Percentiles rank a stretch among this genome's conserved stretches.
Conservation (phyloP, 805 yeast species). For the Alloascoidea hylecoeti region DNA sequence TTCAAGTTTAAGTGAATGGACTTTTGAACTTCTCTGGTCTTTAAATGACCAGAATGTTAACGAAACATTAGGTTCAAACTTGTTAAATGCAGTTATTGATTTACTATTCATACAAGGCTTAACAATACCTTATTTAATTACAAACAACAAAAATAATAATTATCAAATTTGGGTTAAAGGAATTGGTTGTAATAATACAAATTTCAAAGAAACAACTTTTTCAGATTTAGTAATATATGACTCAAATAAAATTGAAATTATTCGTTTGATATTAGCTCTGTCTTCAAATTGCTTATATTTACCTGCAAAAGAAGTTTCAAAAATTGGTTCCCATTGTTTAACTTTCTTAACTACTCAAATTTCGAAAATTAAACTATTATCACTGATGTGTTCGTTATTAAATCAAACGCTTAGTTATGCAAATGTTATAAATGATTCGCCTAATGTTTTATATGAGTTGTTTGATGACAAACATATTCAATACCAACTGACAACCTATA, state of each 20-base stretch:
- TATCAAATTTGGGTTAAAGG: conserved; percentile 71
- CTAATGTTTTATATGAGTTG: conserved; percentile 15
- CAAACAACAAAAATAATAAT: conserved; percentile 16
- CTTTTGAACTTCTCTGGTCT: conserved; percentile 30
- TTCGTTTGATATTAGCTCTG: conserved; percentile 46
- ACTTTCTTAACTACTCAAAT: conserved; percentile 35
- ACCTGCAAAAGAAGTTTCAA: conserved; percentile 24
- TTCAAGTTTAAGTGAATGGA: conserved; percentile 19
- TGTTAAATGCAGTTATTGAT: conserved; percentile 24
- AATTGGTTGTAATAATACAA: conserved; percentile 29
- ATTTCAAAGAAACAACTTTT: conserved; percentile 10
- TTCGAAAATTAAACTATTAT: conserved; percentile 32
- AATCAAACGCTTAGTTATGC: conserved; percentile 31
- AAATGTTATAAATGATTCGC: conserved; percentile 26
- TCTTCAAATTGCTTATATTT: conserved; percentile 48
- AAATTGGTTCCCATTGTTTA: conserved; percentile 46
- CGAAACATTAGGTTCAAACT: conserved; percentile 18
- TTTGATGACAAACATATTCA: conserved; percentile 14
- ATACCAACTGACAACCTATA: conserved; percentile 30
- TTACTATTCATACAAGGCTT: conserved; percentile 45
- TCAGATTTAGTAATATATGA: conserved; percentile 26
- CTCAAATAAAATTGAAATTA: conserved; percentile 50
- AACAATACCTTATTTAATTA: conserved; percentile 23
- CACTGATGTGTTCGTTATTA: conserved; percentile 53
- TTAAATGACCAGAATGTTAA: conserved; percentile 6